A percentile compares a stretch with the other conserved stretches of the same genome.
phyloP scores from a whole-genome alignment of 163 green algal genomes.

The Chloromonas sp. region DNA sequence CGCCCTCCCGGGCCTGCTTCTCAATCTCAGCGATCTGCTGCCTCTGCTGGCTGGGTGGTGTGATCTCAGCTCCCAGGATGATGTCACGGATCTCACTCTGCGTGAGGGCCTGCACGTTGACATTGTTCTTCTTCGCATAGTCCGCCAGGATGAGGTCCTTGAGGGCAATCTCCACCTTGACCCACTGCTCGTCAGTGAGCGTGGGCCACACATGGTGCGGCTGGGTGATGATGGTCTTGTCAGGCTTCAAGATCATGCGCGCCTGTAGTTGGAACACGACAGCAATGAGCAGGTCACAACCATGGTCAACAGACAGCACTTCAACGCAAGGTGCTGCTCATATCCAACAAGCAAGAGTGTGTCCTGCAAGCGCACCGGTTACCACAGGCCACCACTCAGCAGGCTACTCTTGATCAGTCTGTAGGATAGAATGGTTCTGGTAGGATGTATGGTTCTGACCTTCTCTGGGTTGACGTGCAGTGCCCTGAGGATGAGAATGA shows the following conservation, averaged over 20 bases:
- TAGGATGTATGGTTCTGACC: background rate
- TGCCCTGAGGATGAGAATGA: slow-evolving; percentile 97
- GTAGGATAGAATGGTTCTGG: no score
- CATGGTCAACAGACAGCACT: background rate
- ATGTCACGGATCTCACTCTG: slow-evolving; percentile 98
- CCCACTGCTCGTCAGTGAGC: slow-evolving; percentile 93
- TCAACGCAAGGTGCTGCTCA: background rate
- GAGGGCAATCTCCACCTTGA: slow-evolving; percentile 88
- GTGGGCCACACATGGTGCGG: slow-evolving; percentile 97
- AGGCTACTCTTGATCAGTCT: background rate
- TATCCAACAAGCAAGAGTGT: background rate
- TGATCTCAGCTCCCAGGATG: slow-evolving; percentile 98
- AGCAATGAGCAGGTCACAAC: background rate
- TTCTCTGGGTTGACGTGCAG: slow-evolving; percentile 98
- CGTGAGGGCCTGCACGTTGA: slow-evolving; percentile 81
- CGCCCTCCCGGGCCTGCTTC: slow-evolving; percentile 84
- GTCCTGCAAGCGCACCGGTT: no score
- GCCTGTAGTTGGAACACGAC: slow-evolving; percentile 46
- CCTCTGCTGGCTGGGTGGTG: slow-evolving; percentile 88
- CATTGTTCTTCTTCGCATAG: slow-evolving; percentile 99
- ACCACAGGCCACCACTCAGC: background rate
- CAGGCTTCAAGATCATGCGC: slow-evolving; percentile 91
- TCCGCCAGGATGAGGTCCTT: slow-evolving; percentile 98
- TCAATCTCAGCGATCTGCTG: slow-evolving; percentile 99
- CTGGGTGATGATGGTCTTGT: slow-evolving; percentile 93